Evolutionary conservation across 2,329 filamentous ascomycete genomes (phyloP).

Genomic region (Aureobasidium leucospermi): DNA sequence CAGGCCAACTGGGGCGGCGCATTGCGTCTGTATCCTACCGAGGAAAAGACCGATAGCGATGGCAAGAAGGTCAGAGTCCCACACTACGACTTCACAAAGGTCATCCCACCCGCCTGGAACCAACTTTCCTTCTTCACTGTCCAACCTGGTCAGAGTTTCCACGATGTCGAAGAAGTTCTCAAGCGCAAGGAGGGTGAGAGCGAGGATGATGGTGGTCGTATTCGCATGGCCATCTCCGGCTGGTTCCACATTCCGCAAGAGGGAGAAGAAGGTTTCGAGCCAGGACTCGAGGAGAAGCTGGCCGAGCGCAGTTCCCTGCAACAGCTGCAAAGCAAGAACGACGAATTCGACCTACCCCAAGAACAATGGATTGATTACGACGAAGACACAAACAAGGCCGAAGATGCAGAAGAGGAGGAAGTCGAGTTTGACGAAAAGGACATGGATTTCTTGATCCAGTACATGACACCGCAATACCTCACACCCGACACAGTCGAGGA

Average conservation of each 20-base stretch:
- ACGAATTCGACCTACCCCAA: slow-evolving; percentile 78
- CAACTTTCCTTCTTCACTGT: slow-evolving; percentile 98
- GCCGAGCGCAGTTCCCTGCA: slow-evolving; percentile 85
- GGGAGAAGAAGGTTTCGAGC: slow-evolving; percentile 84
- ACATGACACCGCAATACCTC: slow-evolving; percentile 82
- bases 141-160: slow-evolving; percentile 96
- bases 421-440: slow-evolving; percentile 66
- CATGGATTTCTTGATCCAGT: slow-evolving; percentile 82
- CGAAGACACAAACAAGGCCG: slow-evolving; percentile 58
- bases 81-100: slow-evolving; percentile 66
- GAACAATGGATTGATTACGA: slow-evolving; percentile 44
- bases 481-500: slow-evolving; percentile 85
- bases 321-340: slow-evolving; percentile 85
- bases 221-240: slow-evolving; percentile 96
- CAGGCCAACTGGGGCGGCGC: slow-evolving; percentile 88
- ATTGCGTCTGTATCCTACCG: slow-evolving; percentile 73
- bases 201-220: slow-evolving; percentile 62
- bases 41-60: slow-evolving; percentile 54
- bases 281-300: slow-evolving; percentile 80
- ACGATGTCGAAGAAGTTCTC: slow-evolving; percentile 98
- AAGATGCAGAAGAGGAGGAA: slow-evolving; percentile 47
- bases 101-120: slow-evolving; percentile 92
- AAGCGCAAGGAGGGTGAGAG: slow-evolving; percentile 51
- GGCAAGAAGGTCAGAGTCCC: slow-evolving; percentile 71
- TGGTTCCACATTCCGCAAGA: slow-evolving; percentile 98